A percentile compares a stretch with the other conserved stretches of the same genome.
Evolutionary conservation across 768 basidiomycete genomes (phyloP).

Genomic region (Suillus bovinus): DNA sequence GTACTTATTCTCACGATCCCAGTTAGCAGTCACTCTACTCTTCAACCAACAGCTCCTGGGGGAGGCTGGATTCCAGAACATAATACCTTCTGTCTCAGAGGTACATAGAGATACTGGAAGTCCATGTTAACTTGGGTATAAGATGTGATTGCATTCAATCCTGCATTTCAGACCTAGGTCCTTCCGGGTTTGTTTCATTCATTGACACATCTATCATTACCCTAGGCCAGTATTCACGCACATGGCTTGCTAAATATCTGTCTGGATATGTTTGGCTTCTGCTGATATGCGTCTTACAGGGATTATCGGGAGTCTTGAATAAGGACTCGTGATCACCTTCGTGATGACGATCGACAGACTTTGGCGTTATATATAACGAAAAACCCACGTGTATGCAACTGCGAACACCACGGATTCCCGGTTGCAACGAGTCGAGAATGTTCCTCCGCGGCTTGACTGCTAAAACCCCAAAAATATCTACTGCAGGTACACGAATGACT

Average conservation of each 20-base stretch:
- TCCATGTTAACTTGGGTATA: background rate
- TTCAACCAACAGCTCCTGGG: background rate
- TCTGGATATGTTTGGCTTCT: background rate
- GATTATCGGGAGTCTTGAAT: no score
- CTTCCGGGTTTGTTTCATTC: background rate
- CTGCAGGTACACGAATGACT: background rate
- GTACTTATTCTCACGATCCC: background rate
- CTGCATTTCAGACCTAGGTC: no score
- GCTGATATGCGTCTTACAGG: background rate
- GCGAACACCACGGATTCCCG: background rate
- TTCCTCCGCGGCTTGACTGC: background rate
- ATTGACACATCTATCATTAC: background rate
- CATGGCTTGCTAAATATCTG: background rate
- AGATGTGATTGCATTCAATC: background rate
- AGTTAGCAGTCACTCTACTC: no score
- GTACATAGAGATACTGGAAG: background rate
- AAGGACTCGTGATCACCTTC: background rate
- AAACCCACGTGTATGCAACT: conserved; percentile 11
- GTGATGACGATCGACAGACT: background rate
- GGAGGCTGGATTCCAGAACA: background rate
- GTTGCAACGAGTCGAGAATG: background rate
- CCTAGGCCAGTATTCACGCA: background rate
- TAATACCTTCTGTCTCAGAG: background rate
- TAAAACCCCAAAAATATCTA: conserved; percentile 8
- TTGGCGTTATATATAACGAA: background rate